Base-by-base conservation (phyloP, 2,329 filamentous ascomycete genomes). In the Colletotrichum chrysophilum region DNA sequence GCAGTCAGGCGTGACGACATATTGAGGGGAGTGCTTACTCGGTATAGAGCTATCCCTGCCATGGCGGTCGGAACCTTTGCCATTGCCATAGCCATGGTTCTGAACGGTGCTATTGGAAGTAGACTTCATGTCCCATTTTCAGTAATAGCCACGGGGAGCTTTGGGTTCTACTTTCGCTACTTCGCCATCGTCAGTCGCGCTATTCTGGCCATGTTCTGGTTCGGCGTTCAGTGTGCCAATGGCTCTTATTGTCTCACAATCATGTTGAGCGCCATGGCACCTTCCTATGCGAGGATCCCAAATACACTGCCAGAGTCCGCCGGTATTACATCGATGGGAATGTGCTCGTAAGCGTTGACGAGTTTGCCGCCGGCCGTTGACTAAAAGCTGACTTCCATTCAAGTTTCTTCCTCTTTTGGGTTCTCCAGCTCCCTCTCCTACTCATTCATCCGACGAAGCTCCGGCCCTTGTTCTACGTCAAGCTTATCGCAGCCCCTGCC, bases 341-440 rank as follows among this genome's bases (percentile, higher is more conserved):
- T 76, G 74, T 74, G 74, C 65, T 76, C 74, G 74, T 76, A 32
- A 74, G 74, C 62, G 7, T 13, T 1, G 16, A 14, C 8, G 36
- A 18, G 10, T n/a, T 14, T 55, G 36, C 24, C n/a, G 16, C 26
- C n/a, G 7, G 21, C 32, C n/a, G 21, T 18, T 18, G 32, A 21
- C 43, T 21, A 13, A 3, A 2, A 18, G 32, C 64, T 75, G 18
- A 75, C 56, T 4, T 60, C 12, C 74, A 3, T 8, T 5, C 13
- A 89, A 89, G 14, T 87, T 93, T 86, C 78, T 88, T 93, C 76
- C 78, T 93, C n/a, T 91, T 91, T 80, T 91, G 89, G 88, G 80
- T 88, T 0, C 79, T 90, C 2, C 89, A 91, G 79, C 82, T 91
- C 14, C 90, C 84, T 76, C 82, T 92, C 56, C 80, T 92, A 10